Percentiles rank a stretch among this genome's conserved stretches.
phyloP scores from a whole-genome alignment of 129 eudicot genomes.

The Apium graveolens region DNA sequence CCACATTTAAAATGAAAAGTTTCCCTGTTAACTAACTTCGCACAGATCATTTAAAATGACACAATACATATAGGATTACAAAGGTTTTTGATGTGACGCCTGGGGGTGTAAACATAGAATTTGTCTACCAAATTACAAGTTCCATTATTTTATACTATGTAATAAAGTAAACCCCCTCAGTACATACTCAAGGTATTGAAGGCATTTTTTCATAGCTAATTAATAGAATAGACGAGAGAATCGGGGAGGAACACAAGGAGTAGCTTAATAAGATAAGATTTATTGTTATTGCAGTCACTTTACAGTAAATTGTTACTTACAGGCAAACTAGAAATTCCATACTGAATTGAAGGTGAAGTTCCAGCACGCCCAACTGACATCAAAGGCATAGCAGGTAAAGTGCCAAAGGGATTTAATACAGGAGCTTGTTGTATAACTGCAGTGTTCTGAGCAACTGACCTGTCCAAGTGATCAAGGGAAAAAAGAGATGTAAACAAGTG shows the following conservation, averaged over 20 bases:
- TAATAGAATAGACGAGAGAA: neutral
- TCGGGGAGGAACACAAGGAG: neutral
- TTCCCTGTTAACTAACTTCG: neutral
- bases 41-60: too few species aligned
- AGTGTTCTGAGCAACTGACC: slow-evolving; percentile 53
- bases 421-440: slow-evolving; percentile 47
- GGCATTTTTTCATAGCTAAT: neutral
- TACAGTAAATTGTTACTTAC: slow-evolving; percentile 34
- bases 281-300: neutral
- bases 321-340: slow-evolving; percentile 96
- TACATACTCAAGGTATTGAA: neutral
- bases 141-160: neutral
- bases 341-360: slow-evolving; percentile 79
- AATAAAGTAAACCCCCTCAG: neutral
- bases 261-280: neutral
- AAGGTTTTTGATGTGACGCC: neutral
- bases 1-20: neutral
- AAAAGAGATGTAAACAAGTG: slow-evolving; percentile 5
- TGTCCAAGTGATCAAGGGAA: slow-evolving; percentile 19
- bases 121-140: neutral
- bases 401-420: slow-evolving; percentile 88
- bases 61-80: neutral
- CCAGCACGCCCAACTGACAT: slow-evolving; percentile 85
- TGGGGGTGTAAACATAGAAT: neutral
- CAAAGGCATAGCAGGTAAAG: slow-evolving; percentile 92